Base-by-base conservation (phyloP, 805 yeast genomes). In the Jamesozyma rosinii region DNA sequence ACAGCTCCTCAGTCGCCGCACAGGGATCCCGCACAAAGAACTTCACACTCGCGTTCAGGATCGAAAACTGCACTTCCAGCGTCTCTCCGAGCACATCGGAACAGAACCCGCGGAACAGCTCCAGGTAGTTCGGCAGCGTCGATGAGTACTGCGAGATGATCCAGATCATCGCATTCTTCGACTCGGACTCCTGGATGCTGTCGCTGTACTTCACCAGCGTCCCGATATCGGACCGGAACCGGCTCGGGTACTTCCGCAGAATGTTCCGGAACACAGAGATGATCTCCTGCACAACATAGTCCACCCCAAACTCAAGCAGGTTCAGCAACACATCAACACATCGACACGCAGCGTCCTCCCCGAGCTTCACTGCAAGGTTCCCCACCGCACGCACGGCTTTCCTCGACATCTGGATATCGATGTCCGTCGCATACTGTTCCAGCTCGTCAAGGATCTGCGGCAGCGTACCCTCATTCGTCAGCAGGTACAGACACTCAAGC, bases 351-450 rank as follows among this genome's bases (percentile, higher is more conserved):
- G 84, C 77, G 9, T 48, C 47, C 8, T 61, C 60, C 21, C 77
- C 78, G 14, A 87, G 63, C 55, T 85, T 86, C 22, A 88, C 78
- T 0, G 96, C 95, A 18, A 90, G 66, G 55, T 88, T 85, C 2
- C 97, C 97, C 48, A 90, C 78, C 0, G 95, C 95, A 46, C 95
- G 67, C 3, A 90, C 78, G 0, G 97, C 88, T 54, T 87, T 84
- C 44, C 95, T 69, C 1, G 89, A 85, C 81, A 88, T 86, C 45
- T 83, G 82, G 20, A 80, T 74, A 61, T 89, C 96, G 13, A 85
- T 79, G 54, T 86, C 95, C 0, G 87, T 76, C 4, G 95, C 94
- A 61, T 89, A 89, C 53, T 83, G 95, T 49, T 79, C 82, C 41
- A 89, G 63, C 58, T 89, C 97, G 15, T 76, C 65, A 37, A 89